These are phyloP conservation scores for Aurinia saxatilis DNA, from an alignment of 345 rosid species.

Conservation along the genomic window DNA sequence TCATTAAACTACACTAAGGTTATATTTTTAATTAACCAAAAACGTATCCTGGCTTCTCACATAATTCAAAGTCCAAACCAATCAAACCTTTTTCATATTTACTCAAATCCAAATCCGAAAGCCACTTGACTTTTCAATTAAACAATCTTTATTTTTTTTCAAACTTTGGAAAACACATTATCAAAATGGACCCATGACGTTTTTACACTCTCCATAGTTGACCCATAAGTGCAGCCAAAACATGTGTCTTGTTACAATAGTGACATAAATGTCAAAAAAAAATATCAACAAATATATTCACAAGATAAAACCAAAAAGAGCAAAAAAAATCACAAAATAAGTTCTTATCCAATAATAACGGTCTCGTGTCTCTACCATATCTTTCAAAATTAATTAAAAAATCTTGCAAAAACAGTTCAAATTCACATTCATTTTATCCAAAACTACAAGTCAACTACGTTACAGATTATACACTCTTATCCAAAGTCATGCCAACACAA, in stretches of 20 bases:
- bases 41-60: constrained; percentile 13
- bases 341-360: constrained; percentile 7
- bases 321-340: not conserved
- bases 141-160: not conserved
- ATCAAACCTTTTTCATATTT: not conserved
- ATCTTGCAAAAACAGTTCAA: not conserved
- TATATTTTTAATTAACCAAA: too few relatives aligned
- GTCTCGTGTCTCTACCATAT: not conserved
- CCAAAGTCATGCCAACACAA: not conserved
- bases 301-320: constrained; percentile 6
- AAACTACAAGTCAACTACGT: not conserved
- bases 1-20: too few relatives aligned
- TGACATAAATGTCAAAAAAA: not conserved
- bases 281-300: too few relatives aligned
- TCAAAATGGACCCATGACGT: constrained; percentile 19
- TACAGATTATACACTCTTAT: constrained; percentile 7
- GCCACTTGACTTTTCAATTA: not conserved
- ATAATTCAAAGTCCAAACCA: constrained; percentile 11
- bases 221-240: constrained; percentile 19
- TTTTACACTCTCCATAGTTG: constrained; percentile 25
- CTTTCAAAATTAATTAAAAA: not conserved
- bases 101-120: not conserved
- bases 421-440: not conserved
- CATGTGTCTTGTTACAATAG: constrained; percentile 8
- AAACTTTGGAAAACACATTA: not conserved